These are phyloP conservation scores for Zygoascus biomembranicola DNA, from an alignment of 805 yeast genomes.

Conservation along the genomic window DNA sequence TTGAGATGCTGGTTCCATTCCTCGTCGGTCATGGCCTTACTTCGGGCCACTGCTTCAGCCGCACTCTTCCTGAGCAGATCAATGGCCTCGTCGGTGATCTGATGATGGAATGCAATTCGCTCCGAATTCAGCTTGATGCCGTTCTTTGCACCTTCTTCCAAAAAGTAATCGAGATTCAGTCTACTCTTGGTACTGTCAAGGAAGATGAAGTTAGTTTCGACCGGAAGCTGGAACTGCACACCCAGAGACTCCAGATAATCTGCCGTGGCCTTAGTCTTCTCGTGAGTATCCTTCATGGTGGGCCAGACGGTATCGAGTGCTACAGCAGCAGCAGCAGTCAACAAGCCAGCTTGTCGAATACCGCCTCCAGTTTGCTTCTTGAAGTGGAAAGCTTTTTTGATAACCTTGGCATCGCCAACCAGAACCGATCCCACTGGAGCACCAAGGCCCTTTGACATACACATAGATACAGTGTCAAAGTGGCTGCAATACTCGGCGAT, in stretches of 20 bases:
- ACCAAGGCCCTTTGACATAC: slow-evolving; percentile 83
- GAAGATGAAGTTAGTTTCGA: slow-evolving; percentile 77
- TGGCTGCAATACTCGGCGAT: slow-evolving; percentile 61
- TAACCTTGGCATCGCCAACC: slow-evolving; percentile 55
- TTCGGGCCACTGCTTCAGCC: not conserved
- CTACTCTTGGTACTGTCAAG: slow-evolving; percentile 53
- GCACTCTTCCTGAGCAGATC: slow-evolving; percentile 25
- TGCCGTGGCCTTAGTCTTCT: slow-evolving; percentile 43
- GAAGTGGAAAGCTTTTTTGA: slow-evolving; percentile 71
- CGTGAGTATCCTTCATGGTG: slow-evolving; percentile 43
- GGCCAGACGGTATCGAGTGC: slow-evolving; percentile 71
- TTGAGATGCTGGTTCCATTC: not conserved
- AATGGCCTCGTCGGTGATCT: slow-evolving; percentile 45
- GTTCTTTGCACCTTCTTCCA: slow-evolving; percentile 47
- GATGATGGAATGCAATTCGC: slow-evolving; percentile 76
- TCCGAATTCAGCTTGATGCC: slow-evolving; percentile 61
- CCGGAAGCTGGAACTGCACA: slow-evolving; percentile 60
- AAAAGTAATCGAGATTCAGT: slow-evolving; percentile 50
- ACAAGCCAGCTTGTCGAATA: slow-evolving; percentile 77
- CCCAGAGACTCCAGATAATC: slow-evolving; percentile 29
- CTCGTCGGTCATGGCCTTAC: not conserved
- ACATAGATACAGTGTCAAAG: slow-evolving; percentile 84
- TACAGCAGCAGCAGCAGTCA: slow-evolving; percentile 70
- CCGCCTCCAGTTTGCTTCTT: slow-evolving; percentile 94
- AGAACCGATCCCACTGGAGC: slow-evolving; percentile 90